Percentiles rank a stretch among this genome's conserved stretches.
phyloP scores from a whole-genome alignment of 2,329 filamentous ascomycete genomes.

The Alternaria metachromatica region DNA sequence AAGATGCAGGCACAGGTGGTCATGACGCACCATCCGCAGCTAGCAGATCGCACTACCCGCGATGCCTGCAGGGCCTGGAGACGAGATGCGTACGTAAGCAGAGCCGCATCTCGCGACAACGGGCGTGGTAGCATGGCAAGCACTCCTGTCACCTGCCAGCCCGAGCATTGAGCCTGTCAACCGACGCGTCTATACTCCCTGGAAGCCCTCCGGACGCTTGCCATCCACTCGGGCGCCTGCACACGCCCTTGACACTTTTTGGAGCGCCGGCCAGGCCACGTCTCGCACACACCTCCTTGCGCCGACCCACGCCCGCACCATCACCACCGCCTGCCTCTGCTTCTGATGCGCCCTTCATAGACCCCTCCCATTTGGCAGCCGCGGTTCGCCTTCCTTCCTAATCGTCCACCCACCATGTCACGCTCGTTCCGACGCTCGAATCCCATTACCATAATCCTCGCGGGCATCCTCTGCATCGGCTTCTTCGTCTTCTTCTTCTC shows the following conservation, averaged over 20 bases:
- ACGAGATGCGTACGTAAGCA: slow-evolving; percentile 13
- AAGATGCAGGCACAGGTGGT: background rate
- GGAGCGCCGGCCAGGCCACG: slow-evolving; percentile 38
- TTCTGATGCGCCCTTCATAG: slow-evolving; percentile 46
- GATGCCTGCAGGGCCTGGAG: background rate
- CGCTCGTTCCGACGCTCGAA: slow-evolving; percentile 80
- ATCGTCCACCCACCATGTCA: slow-evolving; percentile 55
- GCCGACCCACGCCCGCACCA: slow-evolving; percentile 24
- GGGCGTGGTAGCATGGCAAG: slow-evolving; percentile 11
- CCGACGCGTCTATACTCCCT: slow-evolving; percentile 5
- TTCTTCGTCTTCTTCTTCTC: slow-evolving; percentile 67
- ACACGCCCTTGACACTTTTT: slow-evolving; percentile 22
- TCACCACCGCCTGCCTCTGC: slow-evolving; percentile 17
- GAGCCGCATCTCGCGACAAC: slow-evolving; percentile 14
- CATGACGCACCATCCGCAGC: slow-evolving; percentile 18
- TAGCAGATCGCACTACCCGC: slow-evolving; percentile 10
- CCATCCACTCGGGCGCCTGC: slow-evolving; percentile 3
- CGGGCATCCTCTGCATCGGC: slow-evolving; percentile 71
- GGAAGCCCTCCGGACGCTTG: background rate
- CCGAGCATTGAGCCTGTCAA: slow-evolving; percentile 12
- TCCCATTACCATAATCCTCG: slow-evolving; percentile 76
- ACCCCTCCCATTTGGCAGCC: slow-evolving; percentile 33
- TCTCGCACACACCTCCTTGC: slow-evolving; percentile 38
- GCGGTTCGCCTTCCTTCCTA: slow-evolving; percentile 34
- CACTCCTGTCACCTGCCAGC: slow-evolving; percentile 29